These are phyloP conservation scores for Oryza glumipatula DNA, from an alignment of 176 grass and related monocot genomes.

Conservation along the genomic window DNA sequence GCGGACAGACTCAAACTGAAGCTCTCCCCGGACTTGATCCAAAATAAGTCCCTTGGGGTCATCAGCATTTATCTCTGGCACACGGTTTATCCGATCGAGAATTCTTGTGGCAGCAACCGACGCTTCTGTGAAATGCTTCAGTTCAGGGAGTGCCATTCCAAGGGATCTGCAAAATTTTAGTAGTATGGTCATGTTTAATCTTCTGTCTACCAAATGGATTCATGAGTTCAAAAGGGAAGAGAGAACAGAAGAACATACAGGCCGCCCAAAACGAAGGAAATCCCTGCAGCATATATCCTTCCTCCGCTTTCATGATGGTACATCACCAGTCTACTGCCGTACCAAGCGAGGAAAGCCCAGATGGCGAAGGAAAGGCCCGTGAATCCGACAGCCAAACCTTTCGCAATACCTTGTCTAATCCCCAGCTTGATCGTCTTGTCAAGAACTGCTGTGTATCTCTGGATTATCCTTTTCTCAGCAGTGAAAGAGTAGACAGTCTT, in stretches of 20 bases:
- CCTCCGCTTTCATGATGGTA: constrained; percentile 81
- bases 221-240: not conserved
- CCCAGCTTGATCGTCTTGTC: constrained; percentile 84
- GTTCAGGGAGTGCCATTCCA: constrained; percentile 94
- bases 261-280: constrained; percentile 95
- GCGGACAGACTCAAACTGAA: constrained; percentile 67
- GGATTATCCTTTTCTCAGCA: constrained; percentile 76
- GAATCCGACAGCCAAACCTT: constrained; percentile 84
- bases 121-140: constrained; percentile 94
- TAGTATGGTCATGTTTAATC: constrained; percentile 14
- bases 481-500: constrained; percentile 98
- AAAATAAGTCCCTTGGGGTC: constrained; percentile 60
- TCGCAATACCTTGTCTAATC: constrained; percentile 94
- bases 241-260: constrained; percentile 59
- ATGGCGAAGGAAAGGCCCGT: constrained; percentile 85
- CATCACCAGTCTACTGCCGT: constrained; percentile 85
- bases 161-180: constrained; percentile 70
- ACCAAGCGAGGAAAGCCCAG: constrained; percentile 98
- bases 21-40: constrained; percentile 62
- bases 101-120: constrained; percentile 86
- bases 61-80: constrained; percentile 67
- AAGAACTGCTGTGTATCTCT: constrained; percentile 65
- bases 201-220: constrained; percentile 29
- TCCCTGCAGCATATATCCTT: constrained; percentile 91
- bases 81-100: constrained; percentile 71